Conservation (phyloP, 2,329 filamentous ascomycete species). For the Zasmidium angulare region DNA sequence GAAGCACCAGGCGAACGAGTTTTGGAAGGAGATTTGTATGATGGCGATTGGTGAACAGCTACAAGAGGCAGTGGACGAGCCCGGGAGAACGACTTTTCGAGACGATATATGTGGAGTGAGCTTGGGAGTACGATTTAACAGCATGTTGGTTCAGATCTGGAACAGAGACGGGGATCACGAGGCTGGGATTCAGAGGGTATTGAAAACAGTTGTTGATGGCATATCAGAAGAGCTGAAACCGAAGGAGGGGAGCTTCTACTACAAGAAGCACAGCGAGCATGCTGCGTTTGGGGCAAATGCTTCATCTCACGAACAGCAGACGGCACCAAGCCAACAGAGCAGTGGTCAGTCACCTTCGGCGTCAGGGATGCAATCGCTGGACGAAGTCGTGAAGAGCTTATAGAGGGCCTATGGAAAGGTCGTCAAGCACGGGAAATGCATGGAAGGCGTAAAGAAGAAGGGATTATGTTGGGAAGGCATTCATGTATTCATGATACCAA, state of each 20-base stretch:
- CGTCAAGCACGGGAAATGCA: not conserved
- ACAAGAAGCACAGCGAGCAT: conserved; percentile 87
- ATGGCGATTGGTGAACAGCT: conserved; percentile 81
- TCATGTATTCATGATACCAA: not conserved
- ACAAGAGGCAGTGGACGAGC: conserved; percentile 66
- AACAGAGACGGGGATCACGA: conserved; percentile 83
- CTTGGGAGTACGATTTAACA: conserved; percentile 84
- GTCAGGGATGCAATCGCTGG: conserved; percentile 10
- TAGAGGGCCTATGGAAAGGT: not conserved
- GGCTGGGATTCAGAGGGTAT: conserved; percentile 72
- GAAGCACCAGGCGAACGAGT: conserved; percentile 68
- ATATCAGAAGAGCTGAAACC: conserved; percentile 72
- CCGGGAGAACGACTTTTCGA: conserved; percentile 56
- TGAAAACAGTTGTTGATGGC: conserved; percentile 70
- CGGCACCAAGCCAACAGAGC: conserved; percentile 1
- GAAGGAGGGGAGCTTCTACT: conserved; percentile 63
- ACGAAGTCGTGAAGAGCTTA: conserved; percentile 4
- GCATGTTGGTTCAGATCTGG: conserved; percentile 86
- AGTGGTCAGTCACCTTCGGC: not conserved
- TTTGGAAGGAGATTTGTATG: conserved; percentile 79
- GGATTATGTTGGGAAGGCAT: not conserved
- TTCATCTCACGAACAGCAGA: not conserved
- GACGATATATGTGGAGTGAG: conserved; percentile 86
- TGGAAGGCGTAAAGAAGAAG: not conserved
- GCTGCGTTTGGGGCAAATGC: conserved; percentile 57